phyloP scores from a whole-genome alignment of 805 yeast genomes.

The Cyberlindnera mycetangii region DNA sequence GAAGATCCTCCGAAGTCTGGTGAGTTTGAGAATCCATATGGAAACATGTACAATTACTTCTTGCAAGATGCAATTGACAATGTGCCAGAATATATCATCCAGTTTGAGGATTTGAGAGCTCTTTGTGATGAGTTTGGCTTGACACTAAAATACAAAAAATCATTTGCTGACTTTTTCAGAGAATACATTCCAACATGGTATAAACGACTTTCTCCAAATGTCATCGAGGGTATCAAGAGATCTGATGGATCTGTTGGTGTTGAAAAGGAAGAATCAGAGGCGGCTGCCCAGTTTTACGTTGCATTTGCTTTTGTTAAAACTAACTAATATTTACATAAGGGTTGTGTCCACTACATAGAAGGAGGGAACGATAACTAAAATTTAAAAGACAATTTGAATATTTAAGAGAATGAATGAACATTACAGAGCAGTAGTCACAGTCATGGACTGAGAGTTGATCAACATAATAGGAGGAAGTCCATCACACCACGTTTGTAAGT shows the following conservation, averaged over 20 bases:
- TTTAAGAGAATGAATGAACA: neutral
- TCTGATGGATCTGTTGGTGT: constrained; percentile 73
- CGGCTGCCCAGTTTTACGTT: constrained; percentile 70
- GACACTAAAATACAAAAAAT: constrained; percentile 66
- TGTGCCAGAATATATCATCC: constrained; percentile 96
- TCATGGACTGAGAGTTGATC: constrained; percentile 89
- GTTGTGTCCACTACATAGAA: neutral
- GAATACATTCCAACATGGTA: constrained; percentile 73
- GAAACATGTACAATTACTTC: constrained; percentile 78
- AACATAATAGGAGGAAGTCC: constrained; percentile 80
- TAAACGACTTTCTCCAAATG: constrained; percentile 52
- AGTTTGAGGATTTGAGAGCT: constrained; percentile 81
- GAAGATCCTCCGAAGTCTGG: constrained; percentile 74
- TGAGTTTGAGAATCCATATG: constrained; percentile 70
- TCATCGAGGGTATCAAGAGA: constrained; percentile 67
- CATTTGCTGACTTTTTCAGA: constrained; percentile 78
- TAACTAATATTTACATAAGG: neutral
- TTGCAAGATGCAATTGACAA: constrained; percentile 92
- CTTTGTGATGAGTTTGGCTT: constrained; percentile 82
- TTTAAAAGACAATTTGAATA: neutral
- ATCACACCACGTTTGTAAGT: constrained; percentile 75
- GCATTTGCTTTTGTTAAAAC: constrained; percentile 79
- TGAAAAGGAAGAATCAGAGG: constrained; percentile 86
- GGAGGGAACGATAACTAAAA: neutral
- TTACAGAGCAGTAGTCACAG: constrained; percentile 89